These are phyloP conservation scores for Eucalyptus sp. DNA, from an alignment of 345 rosid species.

Conservation along the genomic window DNA sequence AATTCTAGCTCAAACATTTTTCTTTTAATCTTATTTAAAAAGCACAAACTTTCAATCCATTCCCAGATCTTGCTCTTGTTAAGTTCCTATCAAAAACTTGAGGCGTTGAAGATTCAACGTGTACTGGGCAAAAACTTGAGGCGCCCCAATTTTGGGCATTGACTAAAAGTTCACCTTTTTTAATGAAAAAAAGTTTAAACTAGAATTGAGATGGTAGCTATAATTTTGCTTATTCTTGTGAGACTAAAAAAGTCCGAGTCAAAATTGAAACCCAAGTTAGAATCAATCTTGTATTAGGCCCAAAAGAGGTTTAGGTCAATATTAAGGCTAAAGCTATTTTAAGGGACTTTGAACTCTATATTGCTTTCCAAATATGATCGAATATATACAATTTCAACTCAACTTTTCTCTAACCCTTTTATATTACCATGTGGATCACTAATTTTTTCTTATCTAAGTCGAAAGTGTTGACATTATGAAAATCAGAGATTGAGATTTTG, in stretches of 20 bases:
- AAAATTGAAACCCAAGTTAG: background rate
- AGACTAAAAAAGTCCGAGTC: background rate
- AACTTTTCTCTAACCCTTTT: background rate
- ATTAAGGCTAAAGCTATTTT: background rate
- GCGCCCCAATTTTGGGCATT: background rate
- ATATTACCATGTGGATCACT: background rate
- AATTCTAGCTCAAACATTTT: background rate
- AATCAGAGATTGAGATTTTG: background rate
- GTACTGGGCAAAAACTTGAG: background rate
- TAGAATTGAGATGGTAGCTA: background rate
- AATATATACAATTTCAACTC: background rate
- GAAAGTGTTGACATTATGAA: no score
- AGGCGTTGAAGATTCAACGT: background rate
- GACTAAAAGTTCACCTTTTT: no score
- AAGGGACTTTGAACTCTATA: background rate
- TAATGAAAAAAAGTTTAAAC: no score
- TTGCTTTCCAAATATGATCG: background rate
- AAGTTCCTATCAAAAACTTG: background rate
- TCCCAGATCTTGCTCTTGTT: background rate
- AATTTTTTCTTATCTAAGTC: no score
- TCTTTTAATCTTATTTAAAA: background rate
- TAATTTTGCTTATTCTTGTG: background rate
- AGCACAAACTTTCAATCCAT: background rate
- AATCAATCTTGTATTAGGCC: background rate
- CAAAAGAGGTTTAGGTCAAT: background rate